Conservation (phyloP, 352 stramenopile species). For the Saprolegnia parasitica region DNA sequence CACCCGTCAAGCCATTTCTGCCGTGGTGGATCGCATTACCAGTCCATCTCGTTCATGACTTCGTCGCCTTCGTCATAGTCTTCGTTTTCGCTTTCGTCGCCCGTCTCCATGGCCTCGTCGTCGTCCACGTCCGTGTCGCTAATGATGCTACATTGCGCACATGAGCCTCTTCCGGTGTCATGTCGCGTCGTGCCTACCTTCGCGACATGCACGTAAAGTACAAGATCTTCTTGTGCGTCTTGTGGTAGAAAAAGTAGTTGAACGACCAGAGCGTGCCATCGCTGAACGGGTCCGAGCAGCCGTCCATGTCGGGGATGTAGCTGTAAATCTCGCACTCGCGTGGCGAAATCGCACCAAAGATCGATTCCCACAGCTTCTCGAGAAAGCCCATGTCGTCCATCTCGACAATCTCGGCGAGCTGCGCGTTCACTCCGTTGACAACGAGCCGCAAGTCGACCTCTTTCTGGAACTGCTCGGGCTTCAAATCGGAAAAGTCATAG, state of each 20-base stretch:
- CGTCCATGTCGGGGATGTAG: constrained; percentile 92
- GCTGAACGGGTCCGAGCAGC: constrained; percentile 81
- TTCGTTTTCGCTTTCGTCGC: constrained; percentile 41
- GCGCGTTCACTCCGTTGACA: constrained; percentile 83
- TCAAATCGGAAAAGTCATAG: constrained; percentile 88
- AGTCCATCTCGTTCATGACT: constrained; percentile 87
- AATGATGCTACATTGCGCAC: neutral
- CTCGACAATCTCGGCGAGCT: constrained; percentile 94
- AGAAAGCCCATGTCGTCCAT: constrained; percentile 99
- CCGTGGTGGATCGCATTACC: constrained; percentile 35
- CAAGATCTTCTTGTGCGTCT: constrained; percentile 88
- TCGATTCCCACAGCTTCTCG: constrained; percentile 97
- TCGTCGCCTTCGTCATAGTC: constrained; percentile 73
- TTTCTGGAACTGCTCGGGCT: constrained; percentile 88
- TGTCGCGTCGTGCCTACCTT: constrained; percentile 42
- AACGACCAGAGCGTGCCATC: constrained; percentile 92
- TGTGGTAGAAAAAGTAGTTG: constrained; percentile 96
- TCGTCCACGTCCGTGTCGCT: constrained; percentile 71
- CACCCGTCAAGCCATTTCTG: neutral
- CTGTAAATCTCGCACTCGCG: constrained; percentile 89
- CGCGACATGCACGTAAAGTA: constrained; percentile 93
- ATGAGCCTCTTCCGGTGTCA: neutral
- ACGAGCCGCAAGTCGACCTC: constrained; percentile 81
- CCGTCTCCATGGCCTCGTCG: constrained; percentile 78
- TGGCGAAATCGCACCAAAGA: constrained; percentile 81